Percentiles rank a stretch among this genome's conserved stretches.
phyloP scores from a whole-genome alignment of 306 rosid species.

The Cicer bijugum region DNA sequence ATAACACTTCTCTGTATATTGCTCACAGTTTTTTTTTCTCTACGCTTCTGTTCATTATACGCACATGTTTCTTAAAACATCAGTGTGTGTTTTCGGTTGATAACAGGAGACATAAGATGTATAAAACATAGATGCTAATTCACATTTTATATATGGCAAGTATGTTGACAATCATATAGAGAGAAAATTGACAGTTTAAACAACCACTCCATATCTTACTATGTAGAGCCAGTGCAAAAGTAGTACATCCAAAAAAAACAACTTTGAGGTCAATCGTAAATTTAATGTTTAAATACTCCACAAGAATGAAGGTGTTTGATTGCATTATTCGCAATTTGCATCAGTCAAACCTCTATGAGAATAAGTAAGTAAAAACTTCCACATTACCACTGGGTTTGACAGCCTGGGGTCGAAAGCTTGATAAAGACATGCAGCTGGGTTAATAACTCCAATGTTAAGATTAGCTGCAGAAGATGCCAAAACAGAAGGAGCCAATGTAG shows the following conservation, averaged over 20 bases:
- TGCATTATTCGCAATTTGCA: conserved; percentile 35
- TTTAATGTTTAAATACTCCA: conserved; percentile 20
- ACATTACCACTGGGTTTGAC: conserved; percentile 73
- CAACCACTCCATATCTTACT: neutral
- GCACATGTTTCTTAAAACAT: conserved; percentile 2
- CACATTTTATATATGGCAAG: conserved; percentile 11
- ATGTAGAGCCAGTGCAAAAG: conserved; percentile 7
- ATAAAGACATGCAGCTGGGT: conserved; percentile 72
- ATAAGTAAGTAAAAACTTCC: conserved; percentile 25
- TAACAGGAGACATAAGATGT: neutral
- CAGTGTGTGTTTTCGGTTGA: conserved; percentile 1
- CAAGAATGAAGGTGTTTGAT: conserved; percentile 26
- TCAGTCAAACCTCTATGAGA: neutral
- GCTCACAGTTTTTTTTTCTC: too few relatives aligned
- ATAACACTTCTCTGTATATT: conserved; percentile 4
- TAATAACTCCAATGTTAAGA: conserved; percentile 69
- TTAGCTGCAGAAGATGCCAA: conserved; percentile 65
- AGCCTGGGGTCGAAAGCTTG: conserved; percentile 76
- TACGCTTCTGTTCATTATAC: neutral
- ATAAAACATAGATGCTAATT: neutral
- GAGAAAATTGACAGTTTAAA: neutral
- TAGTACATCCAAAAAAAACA: neutral
- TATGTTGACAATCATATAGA: conserved; percentile 2
- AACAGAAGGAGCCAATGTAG: conserved; percentile 63
- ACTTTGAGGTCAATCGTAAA: conserved; percentile 9